Percentiles rank a stretch among this genome's conserved stretches.
These are phyloP conservation scores for Thelonectria olida DNA, from an alignment of 2,329 filamentous ascomycete genomes.

Conservation along the genomic window DNA sequence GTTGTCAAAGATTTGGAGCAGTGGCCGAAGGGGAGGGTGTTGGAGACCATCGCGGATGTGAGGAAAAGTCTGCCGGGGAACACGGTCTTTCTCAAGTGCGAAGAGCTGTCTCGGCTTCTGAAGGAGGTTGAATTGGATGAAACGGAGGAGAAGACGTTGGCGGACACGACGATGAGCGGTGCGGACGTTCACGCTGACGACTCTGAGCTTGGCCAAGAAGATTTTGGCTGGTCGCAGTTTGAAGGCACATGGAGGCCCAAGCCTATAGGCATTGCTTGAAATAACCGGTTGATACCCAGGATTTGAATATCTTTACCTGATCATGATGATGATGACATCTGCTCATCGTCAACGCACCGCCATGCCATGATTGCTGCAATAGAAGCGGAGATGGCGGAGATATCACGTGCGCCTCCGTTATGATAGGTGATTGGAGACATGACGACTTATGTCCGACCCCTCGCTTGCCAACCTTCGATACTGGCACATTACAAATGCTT, in stretches of 20 bases:
- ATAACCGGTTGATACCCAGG: slow-evolving; percentile 25
- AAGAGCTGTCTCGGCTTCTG: slow-evolving; percentile 55
- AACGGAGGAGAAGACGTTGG: neutral
- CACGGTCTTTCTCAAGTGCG: slow-evolving; percentile 53
- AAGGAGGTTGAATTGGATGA: slow-evolving; percentile 23
- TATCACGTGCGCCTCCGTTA: slow-evolving; percentile 36
- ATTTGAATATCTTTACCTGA: neutral
- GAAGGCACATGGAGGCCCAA: slow-evolving; percentile 65
- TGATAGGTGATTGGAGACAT: slow-evolving; percentile 20
- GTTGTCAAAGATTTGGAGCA: slow-evolving; percentile 43
- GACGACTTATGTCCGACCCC: slow-evolving; percentile 24
- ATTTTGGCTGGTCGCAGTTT: slow-evolving; percentile 57
- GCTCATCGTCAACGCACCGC: neutral
- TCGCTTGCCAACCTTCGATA: neutral
- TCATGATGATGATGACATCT: neutral
- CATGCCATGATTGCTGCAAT: neutral
- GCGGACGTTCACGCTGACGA: slow-evolving; percentile 26
- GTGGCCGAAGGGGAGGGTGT: slow-evolving; percentile 49
- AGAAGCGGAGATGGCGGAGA: slow-evolving; percentile 5
- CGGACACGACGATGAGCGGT: slow-evolving; percentile 22
- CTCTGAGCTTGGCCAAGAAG: slow-evolving; percentile 31
- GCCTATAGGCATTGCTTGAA: slow-evolving; percentile 64
- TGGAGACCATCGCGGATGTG: slow-evolving; percentile 51
- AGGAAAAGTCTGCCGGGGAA: slow-evolving; percentile 53
- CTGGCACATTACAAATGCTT: slow-evolving; percentile 37